These are phyloP conservation scores for Exophiala oligosperma DNA, from an alignment of 2,329 filamentous ascomycete genomes.

Conservation along the genomic window DNA sequence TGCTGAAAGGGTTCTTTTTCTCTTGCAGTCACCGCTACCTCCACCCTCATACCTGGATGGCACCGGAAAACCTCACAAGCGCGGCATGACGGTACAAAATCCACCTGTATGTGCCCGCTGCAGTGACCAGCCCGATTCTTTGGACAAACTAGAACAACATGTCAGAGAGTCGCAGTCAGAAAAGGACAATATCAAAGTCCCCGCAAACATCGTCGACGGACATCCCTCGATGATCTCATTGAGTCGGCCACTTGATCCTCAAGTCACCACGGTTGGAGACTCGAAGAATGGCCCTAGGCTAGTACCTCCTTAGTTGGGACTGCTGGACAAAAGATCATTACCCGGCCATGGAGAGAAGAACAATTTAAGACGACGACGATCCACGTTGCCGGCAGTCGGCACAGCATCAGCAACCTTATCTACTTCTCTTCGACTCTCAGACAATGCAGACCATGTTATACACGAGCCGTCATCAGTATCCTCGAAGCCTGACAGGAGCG, in stretches of 20 bases:
- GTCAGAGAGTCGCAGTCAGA: slow-evolving; percentile 4
- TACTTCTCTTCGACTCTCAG: slow-evolving; percentile 13
- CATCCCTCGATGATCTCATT: slow-evolving; percentile 12
- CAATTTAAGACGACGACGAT: not conserved
- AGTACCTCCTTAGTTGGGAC: slow-evolving; percentile 21
- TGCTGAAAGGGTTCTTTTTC: not conserved
- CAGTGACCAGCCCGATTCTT: slow-evolving; percentile 15
- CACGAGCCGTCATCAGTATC: not conserved
- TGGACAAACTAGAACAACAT: slow-evolving; percentile 27
- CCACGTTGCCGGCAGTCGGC: not conserved
- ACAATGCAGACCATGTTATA: not conserved
- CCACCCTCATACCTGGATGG: slow-evolving; percentile 24
- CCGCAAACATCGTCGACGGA: slow-evolving; percentile 3
- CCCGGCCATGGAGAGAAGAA: not conserved
- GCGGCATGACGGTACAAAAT: slow-evolving; percentile 21
- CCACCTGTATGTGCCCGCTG: slow-evolving; percentile 26
- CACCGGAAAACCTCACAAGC: slow-evolving; percentile 18
- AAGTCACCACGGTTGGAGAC: slow-evolving; percentile 2
- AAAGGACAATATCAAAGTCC: not conserved
- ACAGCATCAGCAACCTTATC: slow-evolving; percentile 5
- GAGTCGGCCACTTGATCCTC: slow-evolving; percentile 11
- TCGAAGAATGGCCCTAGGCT: not conserved
- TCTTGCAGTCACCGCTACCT: slow-evolving; percentile 20
- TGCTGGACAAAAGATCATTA: slow-evolving; percentile 16
- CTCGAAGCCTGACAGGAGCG: too few relatives aligned